Evolutionary conservation across 371 early-diverging fungal genomes (phyloP).

Genomic region (Synchytrium microbalum): DNA sequence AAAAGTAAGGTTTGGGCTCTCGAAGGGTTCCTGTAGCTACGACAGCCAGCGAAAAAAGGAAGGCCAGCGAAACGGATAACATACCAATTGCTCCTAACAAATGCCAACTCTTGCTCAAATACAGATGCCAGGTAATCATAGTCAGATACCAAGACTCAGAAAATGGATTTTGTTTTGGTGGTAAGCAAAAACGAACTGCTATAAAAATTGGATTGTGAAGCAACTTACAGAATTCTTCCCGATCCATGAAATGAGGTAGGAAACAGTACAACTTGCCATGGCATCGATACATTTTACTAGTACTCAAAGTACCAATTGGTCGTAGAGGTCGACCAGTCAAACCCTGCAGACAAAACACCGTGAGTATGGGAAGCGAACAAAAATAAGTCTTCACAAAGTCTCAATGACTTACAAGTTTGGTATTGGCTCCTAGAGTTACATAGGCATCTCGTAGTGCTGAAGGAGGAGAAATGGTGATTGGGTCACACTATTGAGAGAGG

Average conservation of each 20-base stretch:
- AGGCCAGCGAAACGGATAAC: too few species aligned
- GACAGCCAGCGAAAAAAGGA: too few species aligned
- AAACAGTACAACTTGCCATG: constrained; percentile 79
- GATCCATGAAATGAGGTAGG: constrained; percentile 83
- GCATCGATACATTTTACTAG: constrained; percentile 73
- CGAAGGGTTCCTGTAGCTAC: too few species aligned
- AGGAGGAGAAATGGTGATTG: constrained; percentile 69
- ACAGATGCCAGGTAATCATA: constrained; percentile 42
- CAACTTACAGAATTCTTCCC: constrained; percentile 79
- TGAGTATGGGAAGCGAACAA: not conserved
- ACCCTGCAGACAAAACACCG: constrained; percentile 21
- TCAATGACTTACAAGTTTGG: constrained; percentile 44
- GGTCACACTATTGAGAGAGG: constrained; percentile 37
- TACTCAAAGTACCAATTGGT: constrained; percentile 63
- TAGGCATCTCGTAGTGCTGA: constrained; percentile 75
- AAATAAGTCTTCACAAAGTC: constrained; percentile 1
- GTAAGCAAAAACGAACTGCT: not conserved
- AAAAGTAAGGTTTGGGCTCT: not conserved
- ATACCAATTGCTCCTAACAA: constrained; percentile 68
- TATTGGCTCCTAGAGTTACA: constrained; percentile 62
- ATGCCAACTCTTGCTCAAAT: constrained; percentile 70
- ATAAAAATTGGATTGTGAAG: too few species aligned
- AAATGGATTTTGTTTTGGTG: not conserved
- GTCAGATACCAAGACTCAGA: constrained; percentile 4
- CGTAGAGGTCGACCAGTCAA: constrained; percentile 72